Conservation (phyloP, 768 basidiomycete species). For the Hydnum rufescens region DNA sequence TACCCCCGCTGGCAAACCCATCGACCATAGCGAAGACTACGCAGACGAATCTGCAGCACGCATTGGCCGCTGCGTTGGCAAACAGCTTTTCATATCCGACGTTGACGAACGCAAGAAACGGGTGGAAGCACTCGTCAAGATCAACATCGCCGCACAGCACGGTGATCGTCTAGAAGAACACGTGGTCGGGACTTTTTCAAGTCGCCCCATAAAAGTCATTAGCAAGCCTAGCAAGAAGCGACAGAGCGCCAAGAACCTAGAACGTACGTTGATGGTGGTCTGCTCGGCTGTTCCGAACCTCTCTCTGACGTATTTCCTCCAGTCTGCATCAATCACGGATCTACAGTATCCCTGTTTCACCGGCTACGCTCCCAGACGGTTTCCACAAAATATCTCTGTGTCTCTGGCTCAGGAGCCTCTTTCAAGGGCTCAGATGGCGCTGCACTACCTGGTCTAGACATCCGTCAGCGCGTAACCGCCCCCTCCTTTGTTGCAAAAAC, state of each 20-base stretch:
- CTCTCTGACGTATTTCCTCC: slow-evolving; percentile 4
- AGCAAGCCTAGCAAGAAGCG: slow-evolving; percentile 97
- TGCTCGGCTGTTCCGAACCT: slow-evolving; percentile 11
- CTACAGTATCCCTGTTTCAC: slow-evolving; percentile 88
- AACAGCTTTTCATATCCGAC: slow-evolving; percentile 87
- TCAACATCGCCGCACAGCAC: slow-evolving; percentile 59
- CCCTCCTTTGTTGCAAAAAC: slow-evolving; percentile 82
- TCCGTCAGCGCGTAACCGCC: slow-evolving; percentile 44
- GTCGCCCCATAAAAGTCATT: slow-evolving; percentile 94
- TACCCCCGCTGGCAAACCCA: slow-evolving; percentile 59
- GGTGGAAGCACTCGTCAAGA: slow-evolving; percentile 81
- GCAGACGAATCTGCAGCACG: slow-evolving; percentile 48
- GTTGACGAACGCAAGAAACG: slow-evolving; percentile 91
- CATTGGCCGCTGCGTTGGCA: slow-evolving; percentile 83
- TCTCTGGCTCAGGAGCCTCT: slow-evolving; percentile 79
- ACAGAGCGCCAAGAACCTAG: slow-evolving; percentile 80
- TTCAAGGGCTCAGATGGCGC: slow-evolving; percentile 89
- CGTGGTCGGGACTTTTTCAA: slow-evolving; percentile 75
- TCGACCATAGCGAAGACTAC: slow-evolving; percentile 28
- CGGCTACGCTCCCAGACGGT: slow-evolving; percentile 90
- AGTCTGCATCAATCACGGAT: slow-evolving; percentile 94
- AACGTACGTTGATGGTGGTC: slow-evolving; percentile 35
- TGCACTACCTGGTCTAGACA: slow-evolving; percentile 62
- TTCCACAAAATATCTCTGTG: slow-evolving; percentile 88
- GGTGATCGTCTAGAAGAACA: slow-evolving; percentile 69